Conservation (phyloP, 257 asterid genomes). For the Mitragyna speciosa region DNA sequence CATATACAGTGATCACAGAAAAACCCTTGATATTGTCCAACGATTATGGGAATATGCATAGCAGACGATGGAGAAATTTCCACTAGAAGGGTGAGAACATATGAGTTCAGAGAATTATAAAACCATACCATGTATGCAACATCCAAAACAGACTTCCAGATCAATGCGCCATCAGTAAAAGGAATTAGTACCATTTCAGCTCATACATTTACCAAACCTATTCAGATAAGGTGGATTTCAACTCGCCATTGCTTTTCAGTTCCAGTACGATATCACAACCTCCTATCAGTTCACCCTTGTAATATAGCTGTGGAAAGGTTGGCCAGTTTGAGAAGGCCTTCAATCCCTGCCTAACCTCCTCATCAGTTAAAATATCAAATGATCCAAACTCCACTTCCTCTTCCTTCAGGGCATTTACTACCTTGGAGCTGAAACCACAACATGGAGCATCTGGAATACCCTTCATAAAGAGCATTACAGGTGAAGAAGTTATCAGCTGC, state of each 20-base stretch:
- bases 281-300: slow-evolving; percentile 91
- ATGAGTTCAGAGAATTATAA: not conserved
- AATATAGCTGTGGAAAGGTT: slow-evolving; percentile 88
- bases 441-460: slow-evolving; percentile 79
- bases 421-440: slow-evolving; percentile 96
- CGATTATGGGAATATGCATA: not conserved
- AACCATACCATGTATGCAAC: not conserved
- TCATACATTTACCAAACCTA: slow-evolving; percentile 18
- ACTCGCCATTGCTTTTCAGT: slow-evolving; percentile 61
- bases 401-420: slow-evolving; percentile 66
- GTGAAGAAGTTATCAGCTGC: slow-evolving; percentile 52
- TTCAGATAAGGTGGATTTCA: slow-evolving; percentile 66
- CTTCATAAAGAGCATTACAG: slow-evolving; percentile 83
- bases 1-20: not conserved
- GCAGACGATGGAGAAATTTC: not conserved
- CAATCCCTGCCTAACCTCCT: slow-evolving; percentile 91
- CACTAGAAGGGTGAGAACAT: not conserved
- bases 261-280: slow-evolving; percentile 94
- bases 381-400: slow-evolving; percentile 74
- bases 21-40: not conserved
- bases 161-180: not conserved
- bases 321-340: slow-evolving; percentile 95
- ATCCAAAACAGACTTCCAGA: not conserved
- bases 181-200: not conserved
- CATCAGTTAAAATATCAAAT: slow-evolving; percentile 78